Base-by-base conservation (phyloP, 2,329 filamentous ascomycete species). In the Calonectria pseudoreteaudii region DNA sequence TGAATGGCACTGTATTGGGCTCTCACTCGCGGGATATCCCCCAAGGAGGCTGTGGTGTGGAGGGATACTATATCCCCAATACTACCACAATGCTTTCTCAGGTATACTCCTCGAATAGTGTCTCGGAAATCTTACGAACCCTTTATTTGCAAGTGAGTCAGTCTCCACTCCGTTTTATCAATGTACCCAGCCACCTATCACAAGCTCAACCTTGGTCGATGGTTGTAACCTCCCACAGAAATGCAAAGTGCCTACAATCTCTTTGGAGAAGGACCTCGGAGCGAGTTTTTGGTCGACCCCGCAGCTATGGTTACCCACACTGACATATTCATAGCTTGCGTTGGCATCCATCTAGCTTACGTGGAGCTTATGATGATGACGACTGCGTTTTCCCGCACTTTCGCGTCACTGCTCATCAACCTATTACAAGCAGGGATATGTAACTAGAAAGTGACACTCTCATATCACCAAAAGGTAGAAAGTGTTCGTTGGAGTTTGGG, bases 1-100 rank as follows among this genome's bases (percentile, higher is more conserved):
- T 75, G 41, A 75, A 73, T 16, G 72, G 69, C 0, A 60, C 74
- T 18, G 72, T 52, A 20, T 69, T 69, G 2, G 69, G 69, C 0
- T 64, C 66, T 20, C 66, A 69, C 4, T 60, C 62, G 5, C 52
- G 72, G n/a, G 66, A 69, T 8, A 60, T 75, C 4, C 69, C 69
- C 2, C 18, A 30, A 4, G 66, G 62, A 0, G 69, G 72, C 1
- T 69, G 66, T 52, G 20, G 53, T 13, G 14, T 62, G 6, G 49
- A 30, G 38, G 72, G 70, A 11, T 68, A 70, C 23, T 23, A 58
- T 8, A 44, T 75, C 10, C 74, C 72, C 0, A 49, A 67, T 38
- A 67, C 65, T n/a, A 49, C 49, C 4, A 67, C 65, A 14, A 34
- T 67, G 20, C 49, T 67, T 50, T 52, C 49, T 16, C 49, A 67